Evolutionary conservation across 1,139 yeast genomes (phyloP), one percentile per base, ranked within the genome.

Genomic region (Suhomyces choctaworum): DNA sequence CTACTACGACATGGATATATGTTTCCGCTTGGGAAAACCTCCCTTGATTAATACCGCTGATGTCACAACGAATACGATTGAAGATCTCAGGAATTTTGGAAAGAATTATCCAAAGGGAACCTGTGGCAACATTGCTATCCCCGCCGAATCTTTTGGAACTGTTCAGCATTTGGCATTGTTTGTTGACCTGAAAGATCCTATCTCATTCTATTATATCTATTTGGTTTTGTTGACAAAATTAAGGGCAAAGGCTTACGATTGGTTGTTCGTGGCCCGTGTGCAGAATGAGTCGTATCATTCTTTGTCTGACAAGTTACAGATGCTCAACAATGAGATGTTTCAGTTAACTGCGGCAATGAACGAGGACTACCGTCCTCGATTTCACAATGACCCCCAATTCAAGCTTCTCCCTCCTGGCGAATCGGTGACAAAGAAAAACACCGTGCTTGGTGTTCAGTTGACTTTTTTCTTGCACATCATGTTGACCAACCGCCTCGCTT

Each of bases 11-110:
- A 70, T 73, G 45, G 80, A 76, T 25, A 48, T 69, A 16, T 73
- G 83, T 36, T 60, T 77, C 47, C 70, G 78, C 41, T 54, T 68
- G 23, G 89, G 89, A 4, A 73, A 76, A 39, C 80, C 87, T 1
- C 83, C 87, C 0, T 48, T 72, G 16, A 66, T 82, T 14, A 66
- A 71, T 46, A 73, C 66, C 24, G 46, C 51, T n/a, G 86, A 80
- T 56, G 73, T 47, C 13, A 37, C 51, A 14, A 39, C 46, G 7
- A 29, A 42, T 14, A 22, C 23, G 2, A 32, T 36, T 7, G 40
- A 35, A 13, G 45, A 43, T 16, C n/a, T 39, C 2, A 16, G 17
- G 12, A 16, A 16, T 5, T 13, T 10, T 17, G 20, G 20, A 7
- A 8, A 7, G 20, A 6, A 6, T 7, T 6, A 7, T 7, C 20